These are phyloP conservation scores for Fragilaria crotonensis DNA, from an alignment of 108 stramenopile species.

Conservation along the genomic window DNA sequence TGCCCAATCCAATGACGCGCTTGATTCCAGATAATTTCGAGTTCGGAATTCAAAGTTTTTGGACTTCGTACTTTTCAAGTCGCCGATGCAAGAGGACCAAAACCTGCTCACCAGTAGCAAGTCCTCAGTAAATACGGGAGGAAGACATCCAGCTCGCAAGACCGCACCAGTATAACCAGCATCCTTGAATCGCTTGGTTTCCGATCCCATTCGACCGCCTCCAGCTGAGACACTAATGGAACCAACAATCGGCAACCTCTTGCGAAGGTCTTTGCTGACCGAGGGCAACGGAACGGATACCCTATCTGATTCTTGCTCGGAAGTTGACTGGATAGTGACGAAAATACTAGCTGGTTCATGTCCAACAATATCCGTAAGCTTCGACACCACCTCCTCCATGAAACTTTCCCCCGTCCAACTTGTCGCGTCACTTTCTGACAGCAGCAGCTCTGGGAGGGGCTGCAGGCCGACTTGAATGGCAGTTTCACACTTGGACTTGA, in stretches of 20 bases:
- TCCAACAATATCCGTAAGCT: slow-evolving; percentile 40
- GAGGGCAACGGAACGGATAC: slow-evolving; percentile 30
- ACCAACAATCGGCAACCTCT: slow-evolving; percentile 57
- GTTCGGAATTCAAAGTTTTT: slow-evolving; percentile 74
- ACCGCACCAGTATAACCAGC: slow-evolving; percentile 69
- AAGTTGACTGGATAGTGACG: slow-evolving; percentile 29
- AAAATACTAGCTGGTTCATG: slow-evolving; percentile 59
- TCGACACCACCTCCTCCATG: slow-evolving; percentile 41
- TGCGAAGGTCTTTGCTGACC: slow-evolving; percentile 48
- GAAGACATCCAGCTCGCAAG: slow-evolving; percentile 67
- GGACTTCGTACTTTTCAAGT: slow-evolving; percentile 71
- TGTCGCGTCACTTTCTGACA: slow-evolving; percentile 27
- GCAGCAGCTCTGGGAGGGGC: slow-evolving; percentile 66
- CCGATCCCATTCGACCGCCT: slow-evolving; percentile 52
- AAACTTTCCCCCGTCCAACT: slow-evolving; percentile 12
- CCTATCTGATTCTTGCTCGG: slow-evolving; percentile 22
- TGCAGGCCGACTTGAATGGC: slow-evolving; percentile 56
- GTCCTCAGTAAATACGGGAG: slow-evolving; percentile 28
- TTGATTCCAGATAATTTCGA: slow-evolving; percentile 55
- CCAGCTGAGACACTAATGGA: slow-evolving; percentile 60
- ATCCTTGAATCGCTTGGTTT: slow-evolving; percentile 40
- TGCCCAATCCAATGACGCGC: slow-evolving; percentile 61
- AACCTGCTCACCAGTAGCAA: slow-evolving; percentile 58
- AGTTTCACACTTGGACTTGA: slow-evolving; percentile 25
- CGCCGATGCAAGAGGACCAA: slow-evolving; percentile 67